Percentiles rank a stretch among this genome's conserved stretches.
Evolutionary conservation across 805 yeast genomes (phyloP).

Genomic region (Candida oleophila): DNA sequence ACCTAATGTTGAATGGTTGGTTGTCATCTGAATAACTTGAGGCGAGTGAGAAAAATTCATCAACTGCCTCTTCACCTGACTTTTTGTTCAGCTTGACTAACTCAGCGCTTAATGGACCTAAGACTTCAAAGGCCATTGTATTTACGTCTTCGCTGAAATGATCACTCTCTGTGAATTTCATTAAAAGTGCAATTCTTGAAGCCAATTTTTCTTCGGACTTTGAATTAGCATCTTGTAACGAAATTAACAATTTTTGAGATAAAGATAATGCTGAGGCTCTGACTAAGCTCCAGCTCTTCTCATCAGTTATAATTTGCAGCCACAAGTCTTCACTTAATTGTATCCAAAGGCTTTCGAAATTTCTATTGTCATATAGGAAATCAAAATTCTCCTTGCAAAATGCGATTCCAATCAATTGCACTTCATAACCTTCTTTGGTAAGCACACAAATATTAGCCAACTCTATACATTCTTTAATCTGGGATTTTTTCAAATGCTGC

Average conservation of each 20-base stretch:
- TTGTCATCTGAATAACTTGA: constrained; percentile 36
- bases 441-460: constrained; percentile 32
- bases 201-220: neutral
- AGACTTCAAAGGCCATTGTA: constrained; percentile 48
- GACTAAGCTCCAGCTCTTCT: constrained; percentile 41
- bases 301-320: constrained; percentile 18
- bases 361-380: neutral
- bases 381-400: constrained; percentile 18
- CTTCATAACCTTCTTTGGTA: constrained; percentile 42
- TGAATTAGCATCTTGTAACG: constrained; percentile 16
- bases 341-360: neutral
- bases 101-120: constrained; percentile 45
- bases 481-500: constrained; percentile 10
- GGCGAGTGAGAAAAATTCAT: constrained; percentile 26
- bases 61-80: neutral
- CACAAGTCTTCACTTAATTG: constrained; percentile 12
- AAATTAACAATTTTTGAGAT: constrained; percentile 20
- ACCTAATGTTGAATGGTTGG: constrained; percentile 43
- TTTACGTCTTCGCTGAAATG: constrained; percentile 45
- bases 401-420: constrained; percentile 41
- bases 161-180: constrained; percentile 21
- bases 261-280: constrained; percentile 41
- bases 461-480: constrained; percentile 17
- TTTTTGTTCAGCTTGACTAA: neutral
- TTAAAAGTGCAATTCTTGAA: constrained; percentile 23